Evolutionary conservation across 2,329 filamentous ascomycete genomes (phyloP), one percentile per base, ranked within the genome.

Genomic region (Aspergillus uvarum): DNA sequence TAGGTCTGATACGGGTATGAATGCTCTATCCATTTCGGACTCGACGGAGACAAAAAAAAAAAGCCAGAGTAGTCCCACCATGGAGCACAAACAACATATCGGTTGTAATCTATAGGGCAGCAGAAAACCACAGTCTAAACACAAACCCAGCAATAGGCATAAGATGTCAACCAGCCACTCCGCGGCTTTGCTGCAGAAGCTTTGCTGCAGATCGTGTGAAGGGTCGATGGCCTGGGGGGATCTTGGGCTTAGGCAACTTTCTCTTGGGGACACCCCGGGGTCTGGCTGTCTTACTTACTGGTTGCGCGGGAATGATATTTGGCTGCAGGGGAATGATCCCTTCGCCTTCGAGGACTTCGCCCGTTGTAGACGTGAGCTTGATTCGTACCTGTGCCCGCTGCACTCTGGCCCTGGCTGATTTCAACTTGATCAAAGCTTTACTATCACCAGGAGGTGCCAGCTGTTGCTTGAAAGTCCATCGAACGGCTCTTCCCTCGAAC

Each of bases 261-360:
- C 26, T 54, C 21, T 47, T 22, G 26, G 32, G 14, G 47, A 51
- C 38, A 44, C 35, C 51, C 22, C 11, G 31, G 26, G 16, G 51
- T 24, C 16, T 53, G 21, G 35, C 2, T 44, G 22, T 29, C 19
- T 44, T 44, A 35, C 32, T n/a, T 24, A 19, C 19, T 8, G 21
- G 19, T n/a, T 12, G 32, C 16, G 32, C 8, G 16, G 24, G 14
- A 35, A 10, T 52, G 31, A 16, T 32, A 42, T 54, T 48, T 26
- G 53, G 63, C 16, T 47, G 49, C 11, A 67, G 60, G 31, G 62
- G 57, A 3, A 64, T 57, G 19, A 24, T 51, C 1, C 31, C 58
- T 47, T 60, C 32, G 10, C 65, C 65, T 31, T 62, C 59, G 14
- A 64, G 54, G 21, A 58, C 16, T 22, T 65, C 62, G 7, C 61